Base-by-base conservation (phyloP, 306 rosid species). In the Boehmeria nivea region DNA sequence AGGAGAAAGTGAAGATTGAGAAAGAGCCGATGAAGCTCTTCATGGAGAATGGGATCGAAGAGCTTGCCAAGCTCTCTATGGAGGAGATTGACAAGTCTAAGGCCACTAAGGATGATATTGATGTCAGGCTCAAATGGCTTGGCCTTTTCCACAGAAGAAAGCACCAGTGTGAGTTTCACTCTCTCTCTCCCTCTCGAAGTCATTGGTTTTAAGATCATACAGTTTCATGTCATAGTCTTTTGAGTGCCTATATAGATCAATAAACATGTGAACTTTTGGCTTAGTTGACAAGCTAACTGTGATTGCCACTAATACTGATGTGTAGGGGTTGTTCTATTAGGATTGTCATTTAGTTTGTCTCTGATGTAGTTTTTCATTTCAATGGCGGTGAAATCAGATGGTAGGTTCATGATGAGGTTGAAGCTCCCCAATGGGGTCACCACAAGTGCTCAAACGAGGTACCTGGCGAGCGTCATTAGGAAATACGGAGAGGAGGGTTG, bases 81-180 rank as follows among this genome's bases (percentile, higher is more conserved):
- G 89, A 80, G 66, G 89, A 91, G 33, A 79, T 91, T 66, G 94
- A 91, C 2, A 68, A 67, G 17, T 55, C 68, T 38, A 91, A 91
- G 67, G 65, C 57, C 38, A 60, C 78, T 0, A 91, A 87, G 66
- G 91, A 82, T 60, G 98, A 91, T 65, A 77, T 91, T 61, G 98
- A 91, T 76, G 96, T 84, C 3, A 78, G 98, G 60, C 98, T 91
- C 70, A 91, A 91, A 59, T 91, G 98, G 98, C 95, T 91, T 51
- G 98, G 95, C 39, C 96, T 87, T 45, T 91, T 91, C 66, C 95
- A 91, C 56, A 70, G 85, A 51, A 87, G 98, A 76, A 91, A 87
- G 58, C 88, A 87, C 48, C 98, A 91, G 0, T 87, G 98, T 91
- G 63, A 86, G 95, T 71, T 46, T 15, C n/a, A 18, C 14, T 18